These are phyloP conservation scores for Boletus rufocinnamomeus DNA, from an alignment of 768 basidiomycete species.

Conservation along the genomic window DNA sequence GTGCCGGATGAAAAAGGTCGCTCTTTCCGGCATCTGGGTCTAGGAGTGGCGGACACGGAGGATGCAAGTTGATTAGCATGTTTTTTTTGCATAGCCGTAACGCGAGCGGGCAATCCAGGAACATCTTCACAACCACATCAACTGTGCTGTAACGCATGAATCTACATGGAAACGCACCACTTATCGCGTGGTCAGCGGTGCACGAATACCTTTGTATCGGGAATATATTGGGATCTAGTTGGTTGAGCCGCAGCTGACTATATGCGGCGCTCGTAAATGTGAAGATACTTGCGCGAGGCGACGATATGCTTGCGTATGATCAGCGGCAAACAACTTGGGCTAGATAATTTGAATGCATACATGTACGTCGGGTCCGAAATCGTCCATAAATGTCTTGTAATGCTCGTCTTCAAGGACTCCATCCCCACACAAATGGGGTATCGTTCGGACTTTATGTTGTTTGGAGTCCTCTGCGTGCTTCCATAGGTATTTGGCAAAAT, in stretches of 20 bases:
- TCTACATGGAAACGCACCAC: conserved; percentile 24
- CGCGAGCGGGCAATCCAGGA: conserved; percentile 50
- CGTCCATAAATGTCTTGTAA: conserved; percentile 73
- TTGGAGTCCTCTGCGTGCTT: conserved; percentile 40
- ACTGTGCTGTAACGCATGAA: not conserved
- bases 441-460: conserved; percentile 46
- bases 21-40: conserved; percentile 30
- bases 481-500: conserved; percentile 52
- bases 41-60: conserved; percentile 42
- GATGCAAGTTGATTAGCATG: conserved; percentile 48
- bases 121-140: conserved; percentile 25
- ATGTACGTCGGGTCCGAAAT: conserved; percentile 59
- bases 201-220: conserved; percentile 58
- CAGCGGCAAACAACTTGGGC: not conserved
- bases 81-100: conserved; percentile 45
- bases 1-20: conserved; percentile 36
- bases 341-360: conserved; percentile 43
- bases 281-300: conserved; percentile 58
- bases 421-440: conserved; percentile 73
- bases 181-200: conserved; percentile 42
- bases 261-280: conserved; percentile 75
- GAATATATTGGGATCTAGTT: conserved; percentile 75
- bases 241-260: conserved; percentile 69
- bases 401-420: conserved; percentile 67
- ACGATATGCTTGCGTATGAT: conserved; percentile 65